These are phyloP conservation scores for Phytophthora macrochlamydospora DNA, from an alignment of 352 stramenopile genomes.

Conservation along the genomic window DNA sequence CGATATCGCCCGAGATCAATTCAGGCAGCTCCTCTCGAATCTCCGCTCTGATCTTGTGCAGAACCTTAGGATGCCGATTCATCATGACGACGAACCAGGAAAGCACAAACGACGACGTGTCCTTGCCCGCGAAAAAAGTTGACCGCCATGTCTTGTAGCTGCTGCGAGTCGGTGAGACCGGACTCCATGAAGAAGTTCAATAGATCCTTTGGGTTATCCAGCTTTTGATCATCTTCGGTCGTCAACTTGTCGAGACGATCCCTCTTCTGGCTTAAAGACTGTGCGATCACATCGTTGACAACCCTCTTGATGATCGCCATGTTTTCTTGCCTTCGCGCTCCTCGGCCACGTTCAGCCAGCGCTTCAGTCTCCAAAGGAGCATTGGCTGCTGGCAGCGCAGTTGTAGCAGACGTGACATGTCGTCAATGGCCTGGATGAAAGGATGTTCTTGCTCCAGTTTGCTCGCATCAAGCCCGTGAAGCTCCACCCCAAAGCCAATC, in stretches of 20 bases:
- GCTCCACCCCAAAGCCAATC: constrained; percentile 70
- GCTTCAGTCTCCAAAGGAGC: constrained; percentile 58
- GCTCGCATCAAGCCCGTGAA: constrained; percentile 38
- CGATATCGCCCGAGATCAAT: constrained; percentile 20
- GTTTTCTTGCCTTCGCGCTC: constrained; percentile 38
- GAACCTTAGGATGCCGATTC: constrained; percentile 60
- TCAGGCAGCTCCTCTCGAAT: constrained; percentile 39
- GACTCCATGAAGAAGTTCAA: constrained; percentile 52
- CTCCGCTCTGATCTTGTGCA: constrained; percentile 48
- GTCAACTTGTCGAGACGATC: too few relatives aligned
- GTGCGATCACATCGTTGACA: constrained; percentile 36
- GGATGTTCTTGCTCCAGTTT: constrained; percentile 28
- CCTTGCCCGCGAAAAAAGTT: constrained; percentile 82
- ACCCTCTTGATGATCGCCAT: constrained; percentile 41
- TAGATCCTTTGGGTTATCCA: constrained; percentile 32
- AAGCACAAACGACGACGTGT: constrained; percentile 74
- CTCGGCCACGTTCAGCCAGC: constrained; percentile 36
- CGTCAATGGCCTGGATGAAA: constrained; percentile 60
- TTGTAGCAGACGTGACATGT: constrained; percentile 38
- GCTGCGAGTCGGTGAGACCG: constrained; percentile 25
- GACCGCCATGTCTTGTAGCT: constrained; percentile 74
- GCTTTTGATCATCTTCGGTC: neutral
- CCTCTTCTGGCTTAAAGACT: constrained; percentile 33
- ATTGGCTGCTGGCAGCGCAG: constrained; percentile 46
- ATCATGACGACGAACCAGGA: constrained; percentile 83